Evolutionary conservation across 1,284 basidiomycete species (phyloP).

Genomic region (Ceratorhiza oryzae-sativae): DNA sequence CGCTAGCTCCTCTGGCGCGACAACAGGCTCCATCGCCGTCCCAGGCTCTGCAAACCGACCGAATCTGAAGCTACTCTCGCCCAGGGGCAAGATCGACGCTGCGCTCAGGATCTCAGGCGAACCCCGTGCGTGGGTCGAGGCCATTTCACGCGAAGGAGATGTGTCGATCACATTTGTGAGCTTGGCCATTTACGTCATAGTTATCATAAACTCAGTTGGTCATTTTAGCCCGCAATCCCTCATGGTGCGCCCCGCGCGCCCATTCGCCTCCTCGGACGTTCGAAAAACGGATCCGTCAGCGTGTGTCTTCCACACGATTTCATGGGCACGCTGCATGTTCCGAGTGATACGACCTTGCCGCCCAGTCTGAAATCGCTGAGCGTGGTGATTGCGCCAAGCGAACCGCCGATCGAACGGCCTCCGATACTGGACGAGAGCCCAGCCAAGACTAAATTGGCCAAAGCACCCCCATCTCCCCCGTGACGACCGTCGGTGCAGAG

Average conservation of each 20-base stretch:
- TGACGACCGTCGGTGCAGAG: background rate
- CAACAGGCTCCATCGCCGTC: background rate
- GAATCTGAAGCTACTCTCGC: conserved; percentile 22
- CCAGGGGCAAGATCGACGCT: conserved; percentile 33
- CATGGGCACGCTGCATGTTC: conserved; percentile 28
- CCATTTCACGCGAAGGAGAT: conserved; percentile 26
- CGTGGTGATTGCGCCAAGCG: conserved; percentile 20
- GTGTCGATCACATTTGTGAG: conserved; percentile 32
- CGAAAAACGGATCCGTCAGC: conserved; percentile 14
- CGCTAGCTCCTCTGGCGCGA: background rate
- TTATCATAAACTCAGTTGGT: background rate
- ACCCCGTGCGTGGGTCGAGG: conserved; percentile 29
- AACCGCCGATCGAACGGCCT: conserved; percentile 26
- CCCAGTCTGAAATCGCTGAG: conserved; percentile 11
- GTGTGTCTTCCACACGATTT: conserved; percentile 2
- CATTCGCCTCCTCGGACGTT: conserved; percentile 17
- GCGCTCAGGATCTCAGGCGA: conserved; percentile 28
- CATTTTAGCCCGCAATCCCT: conserved; percentile 16
- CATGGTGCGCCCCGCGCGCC: conserved; percentile 11
- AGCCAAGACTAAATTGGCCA: background rate
- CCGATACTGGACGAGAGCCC: conserved; percentile 19
- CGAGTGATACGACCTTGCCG: conserved; percentile 6
- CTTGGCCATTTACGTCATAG: background rate
- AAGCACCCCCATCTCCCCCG: conserved; percentile 7
- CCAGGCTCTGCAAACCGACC: background rate